Evolutionary conservation across 1,284 basidiomycete species (phyloP).

Genomic region (Austropuccinia psidii): DNA sequence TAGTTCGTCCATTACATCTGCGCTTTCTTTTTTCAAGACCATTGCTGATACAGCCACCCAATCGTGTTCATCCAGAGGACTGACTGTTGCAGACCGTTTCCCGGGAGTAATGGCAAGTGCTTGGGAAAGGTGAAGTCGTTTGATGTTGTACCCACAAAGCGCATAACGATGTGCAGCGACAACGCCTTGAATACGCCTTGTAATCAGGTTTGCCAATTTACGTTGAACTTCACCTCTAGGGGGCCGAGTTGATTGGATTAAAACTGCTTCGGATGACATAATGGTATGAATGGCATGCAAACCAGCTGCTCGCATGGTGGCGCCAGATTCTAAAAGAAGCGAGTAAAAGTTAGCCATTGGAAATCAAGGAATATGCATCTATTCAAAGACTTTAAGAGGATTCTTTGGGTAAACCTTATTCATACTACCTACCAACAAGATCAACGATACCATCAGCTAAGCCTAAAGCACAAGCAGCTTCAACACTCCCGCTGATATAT

Average conservation of each 20-base stretch:
- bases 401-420: no score
- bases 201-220: slow-evolving; percentile 67
- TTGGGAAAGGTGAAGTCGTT: slow-evolving; percentile 56
- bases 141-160: slow-evolving; percentile 85
- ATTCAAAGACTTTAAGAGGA: background rate
- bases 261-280: slow-evolving; percentile 79
- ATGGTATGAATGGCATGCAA: slow-evolving; percentile 85
- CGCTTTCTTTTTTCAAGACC: slow-evolving; percentile 78
- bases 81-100: slow-evolving; percentile 79
- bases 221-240: slow-evolving; percentile 53
- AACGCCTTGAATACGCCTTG: slow-evolving; percentile 82
- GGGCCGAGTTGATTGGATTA: slow-evolving; percentile 69
- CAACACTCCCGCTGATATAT: slow-evolving; percentile 94
- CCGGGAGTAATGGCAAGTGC: slow-evolving; percentile 79
- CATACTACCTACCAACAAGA: slow-evolving; percentile 55
- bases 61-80: slow-evolving; percentile 64
- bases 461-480: slow-evolving; percentile 93
- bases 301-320: slow-evolving; percentile 98
- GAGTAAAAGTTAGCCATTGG: background rate
- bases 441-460: slow-evolving; percentile 81
- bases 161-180: slow-evolving; percentile 83
- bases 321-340: slow-evolving; percentile 83
- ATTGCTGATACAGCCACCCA: slow-evolving; percentile 92
- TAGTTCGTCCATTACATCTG: slow-evolving; percentile 82
- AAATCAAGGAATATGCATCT: background rate